These are phyloP conservation scores for Dunaliella primolecta DNA, from an alignment of 139 green algal species.

Conservation along the genomic window DNA sequence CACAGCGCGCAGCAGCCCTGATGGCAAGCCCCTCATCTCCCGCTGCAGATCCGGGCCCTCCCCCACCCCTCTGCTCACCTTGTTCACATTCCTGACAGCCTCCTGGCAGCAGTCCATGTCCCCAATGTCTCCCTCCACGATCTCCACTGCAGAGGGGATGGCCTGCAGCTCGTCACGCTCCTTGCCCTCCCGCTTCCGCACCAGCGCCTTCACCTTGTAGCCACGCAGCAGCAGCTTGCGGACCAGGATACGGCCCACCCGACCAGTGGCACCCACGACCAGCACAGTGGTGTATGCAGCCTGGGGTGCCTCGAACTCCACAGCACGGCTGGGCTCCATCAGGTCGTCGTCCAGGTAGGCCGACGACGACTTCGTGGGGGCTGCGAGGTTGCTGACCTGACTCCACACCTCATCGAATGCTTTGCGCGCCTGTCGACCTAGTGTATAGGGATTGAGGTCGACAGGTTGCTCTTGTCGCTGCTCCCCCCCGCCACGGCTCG, in stretches of 20 bases:
- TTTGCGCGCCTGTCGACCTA: constrained; percentile 71
- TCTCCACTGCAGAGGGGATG: constrained; percentile 74
- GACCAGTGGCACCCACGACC: constrained; percentile 89
- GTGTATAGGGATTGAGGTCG: constrained; percentile 69
- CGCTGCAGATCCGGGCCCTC: too few relatives aligned
- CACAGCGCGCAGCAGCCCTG: too few relatives aligned
- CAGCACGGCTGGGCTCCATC: constrained; percentile 23
- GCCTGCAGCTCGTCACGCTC: constrained; percentile 30
- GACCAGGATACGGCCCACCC: constrained; percentile 86
- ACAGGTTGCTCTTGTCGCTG: constrained; percentile 28
- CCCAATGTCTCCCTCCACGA: constrained; percentile 84
- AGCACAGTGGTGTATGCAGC: constrained; percentile 87
- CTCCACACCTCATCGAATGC: constrained; percentile 86
- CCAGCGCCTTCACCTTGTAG: constrained; percentile 85
- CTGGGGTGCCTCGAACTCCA: constrained; percentile 65
- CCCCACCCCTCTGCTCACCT: too few relatives aligned
- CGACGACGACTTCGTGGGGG: constrained; percentile 27
- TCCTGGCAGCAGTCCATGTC: constrained; percentile 66
- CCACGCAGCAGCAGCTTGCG: constrained; percentile 95
- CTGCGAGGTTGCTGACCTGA: constrained; percentile 48
- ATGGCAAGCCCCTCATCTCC: too few relatives aligned
- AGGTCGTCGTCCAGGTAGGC: constrained; percentile 27
- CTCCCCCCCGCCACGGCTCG: not conserved
- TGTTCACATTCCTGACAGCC: constrained; percentile 83
- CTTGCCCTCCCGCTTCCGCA: constrained; percentile 61